These are phyloP conservation scores for Diaporthe sp. DNA, from an alignment of 2,329 filamentous ascomycete genomes.

Conservation along the genomic window DNA sequence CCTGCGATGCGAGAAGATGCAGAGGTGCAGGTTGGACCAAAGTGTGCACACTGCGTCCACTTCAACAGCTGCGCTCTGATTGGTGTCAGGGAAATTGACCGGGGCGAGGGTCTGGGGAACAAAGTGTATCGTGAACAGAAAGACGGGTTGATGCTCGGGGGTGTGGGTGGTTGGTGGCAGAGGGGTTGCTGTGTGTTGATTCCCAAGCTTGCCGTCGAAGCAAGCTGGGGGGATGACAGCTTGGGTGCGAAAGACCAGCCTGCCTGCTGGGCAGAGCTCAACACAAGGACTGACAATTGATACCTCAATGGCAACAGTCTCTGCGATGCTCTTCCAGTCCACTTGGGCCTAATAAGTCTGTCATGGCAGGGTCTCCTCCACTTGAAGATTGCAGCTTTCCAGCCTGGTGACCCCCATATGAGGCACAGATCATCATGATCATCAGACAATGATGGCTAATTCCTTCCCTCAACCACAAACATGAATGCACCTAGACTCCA, in stretches of 20 bases:
- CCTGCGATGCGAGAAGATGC: neutral
- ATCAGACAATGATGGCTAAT: neutral
- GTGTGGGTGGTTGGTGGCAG: neutral
- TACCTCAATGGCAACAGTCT: neutral
- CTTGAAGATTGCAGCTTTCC: neutral
- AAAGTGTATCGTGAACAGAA: neutral
- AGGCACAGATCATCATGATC: conserved; percentile 15
- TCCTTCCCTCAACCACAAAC: neutral
- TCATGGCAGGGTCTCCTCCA: neutral
- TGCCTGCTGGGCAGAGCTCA: conserved; percentile 21
- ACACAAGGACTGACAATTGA: neutral
- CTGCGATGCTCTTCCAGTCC: conserved; percentile 4
- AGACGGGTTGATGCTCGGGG: neutral
- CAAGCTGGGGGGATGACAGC: neutral
- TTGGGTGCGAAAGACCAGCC: neutral
- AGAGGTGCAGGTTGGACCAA: neutral
- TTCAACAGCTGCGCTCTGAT: neutral
- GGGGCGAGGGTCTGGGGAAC: neutral
- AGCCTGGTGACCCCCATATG: neutral
- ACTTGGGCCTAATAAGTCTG: conserved; percentile 18
- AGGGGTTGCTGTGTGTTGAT: neutral
- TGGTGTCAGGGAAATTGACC: neutral
- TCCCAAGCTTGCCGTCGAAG: neutral
- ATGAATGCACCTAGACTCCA: neutral
- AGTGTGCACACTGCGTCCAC: neutral